Evolutionary conservation across 164 flowering plant species (phyloP).

Genomic region (Chimonanthus praecox): DNA sequence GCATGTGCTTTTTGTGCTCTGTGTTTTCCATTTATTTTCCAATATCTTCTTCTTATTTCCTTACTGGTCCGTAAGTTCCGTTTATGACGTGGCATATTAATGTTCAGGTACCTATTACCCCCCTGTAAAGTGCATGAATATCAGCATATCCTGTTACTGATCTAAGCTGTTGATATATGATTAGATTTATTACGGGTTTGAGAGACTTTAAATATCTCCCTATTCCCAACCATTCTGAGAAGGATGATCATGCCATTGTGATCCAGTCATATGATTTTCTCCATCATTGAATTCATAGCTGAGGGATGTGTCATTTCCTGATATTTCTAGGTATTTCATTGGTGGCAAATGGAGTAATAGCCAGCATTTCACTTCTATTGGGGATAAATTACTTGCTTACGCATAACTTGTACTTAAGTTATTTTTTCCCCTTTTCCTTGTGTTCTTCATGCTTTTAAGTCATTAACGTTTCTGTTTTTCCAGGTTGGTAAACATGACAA

Average conservation of each 20-base stretch:
- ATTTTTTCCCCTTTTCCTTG: too few relatives aligned
- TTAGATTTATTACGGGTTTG: too few relatives aligned
- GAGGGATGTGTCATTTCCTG: neutral
- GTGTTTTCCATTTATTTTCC: neutral
- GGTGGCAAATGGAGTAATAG: neutral
- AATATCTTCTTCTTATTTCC: neutral
- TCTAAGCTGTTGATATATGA: neutral
- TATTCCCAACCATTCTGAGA: neutral
- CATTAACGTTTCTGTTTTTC: neutral
- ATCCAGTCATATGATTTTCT: too few relatives aligned
- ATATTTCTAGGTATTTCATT: neutral
- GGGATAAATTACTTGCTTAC: too few relatives aligned
- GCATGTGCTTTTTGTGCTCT: constrained; percentile 18
- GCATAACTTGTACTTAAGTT: too few relatives aligned
- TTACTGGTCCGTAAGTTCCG: neutral
- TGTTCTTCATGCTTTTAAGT: neutral
- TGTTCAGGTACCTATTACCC: neutral
- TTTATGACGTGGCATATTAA: neutral
- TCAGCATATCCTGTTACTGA: too few relatives aligned
- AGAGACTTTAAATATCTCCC: neutral
- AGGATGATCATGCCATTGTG: neutral
- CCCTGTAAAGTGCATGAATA: neutral
- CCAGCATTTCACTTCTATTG: neutral
- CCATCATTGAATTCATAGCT: neutral
- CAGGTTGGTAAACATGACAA: constrained; percentile 82